phyloP scores from a whole-genome alignment of 345 rosid genomes.

The Geranium brycei region DNA sequence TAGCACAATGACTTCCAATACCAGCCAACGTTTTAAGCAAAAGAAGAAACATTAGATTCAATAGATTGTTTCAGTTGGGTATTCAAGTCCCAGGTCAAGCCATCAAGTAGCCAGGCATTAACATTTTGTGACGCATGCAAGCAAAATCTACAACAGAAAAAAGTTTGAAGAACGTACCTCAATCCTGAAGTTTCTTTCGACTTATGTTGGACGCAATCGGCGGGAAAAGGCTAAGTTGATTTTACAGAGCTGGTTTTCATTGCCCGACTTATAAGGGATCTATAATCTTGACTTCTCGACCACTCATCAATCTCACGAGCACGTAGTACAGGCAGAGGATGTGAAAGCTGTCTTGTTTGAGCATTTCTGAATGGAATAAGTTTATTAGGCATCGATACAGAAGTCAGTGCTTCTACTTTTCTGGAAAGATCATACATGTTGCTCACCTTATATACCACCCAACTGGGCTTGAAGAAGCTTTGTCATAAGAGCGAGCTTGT shows the following conservation, averaged over 20 bases:
- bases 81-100: too few relatives aligned
- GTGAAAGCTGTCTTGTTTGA: constrained; percentile 87
- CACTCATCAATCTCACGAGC: constrained; percentile 94
- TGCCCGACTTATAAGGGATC: constrained; percentile 52
- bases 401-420: background rate
- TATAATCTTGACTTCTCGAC: constrained; percentile 74
- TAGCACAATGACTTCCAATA: too few relatives aligned
- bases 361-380: constrained; percentile 51
- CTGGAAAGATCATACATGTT: background rate
- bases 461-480: constrained; percentile 78
- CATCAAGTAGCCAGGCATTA: too few relatives aligned
- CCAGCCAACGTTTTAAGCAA: too few relatives aligned
- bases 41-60: too few relatives aligned
- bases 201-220: background rate
- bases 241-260: constrained; percentile 21
- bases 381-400: constrained; percentile 17
- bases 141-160: too few relatives aligned
- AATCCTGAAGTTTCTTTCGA: constrained; percentile 10
- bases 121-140: too few relatives aligned
- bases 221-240: constrained; percentile 20
- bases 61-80: too few relatives aligned
- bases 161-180: background rate
- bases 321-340: constrained; percentile 93
- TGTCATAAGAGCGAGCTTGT: constrained; percentile 91
- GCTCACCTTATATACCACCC: constrained; percentile 90